phyloP scores from a whole-genome alignment of 2,329 filamentous ascomycete genomes.

The Penicillium sp. region DNA sequence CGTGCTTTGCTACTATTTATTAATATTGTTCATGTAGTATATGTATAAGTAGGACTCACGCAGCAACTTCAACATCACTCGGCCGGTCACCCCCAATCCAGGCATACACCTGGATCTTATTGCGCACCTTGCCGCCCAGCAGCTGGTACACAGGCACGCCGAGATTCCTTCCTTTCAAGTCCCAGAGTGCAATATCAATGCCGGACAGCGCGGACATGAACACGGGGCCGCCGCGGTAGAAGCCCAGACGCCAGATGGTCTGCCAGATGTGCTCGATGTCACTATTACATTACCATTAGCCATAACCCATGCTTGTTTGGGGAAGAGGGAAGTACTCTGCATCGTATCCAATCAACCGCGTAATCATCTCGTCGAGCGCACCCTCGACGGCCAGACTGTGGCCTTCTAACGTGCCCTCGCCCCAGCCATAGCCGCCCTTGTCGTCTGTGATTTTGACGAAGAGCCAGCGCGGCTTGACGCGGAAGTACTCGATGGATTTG shows the following conservation, averaged over 20 bases:
- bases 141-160: constrained; percentile 69
- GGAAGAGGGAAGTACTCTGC: constrained; percentile 55
- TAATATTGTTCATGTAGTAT: background rate
- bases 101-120: constrained; percentile 67
- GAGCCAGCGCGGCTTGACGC: constrained; percentile 70
- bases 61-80: constrained; percentile 57
- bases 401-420: constrained; percentile 69
- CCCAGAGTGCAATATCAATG: constrained; percentile 77
- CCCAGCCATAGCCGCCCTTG: constrained; percentile 64
- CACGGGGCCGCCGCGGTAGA: constrained; percentile 74
- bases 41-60: background rate
- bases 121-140: constrained; percentile 67
- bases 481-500: constrained; percentile 66
- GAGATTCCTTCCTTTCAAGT: constrained; percentile 64
- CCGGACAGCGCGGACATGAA: constrained; percentile 76
- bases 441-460: constrained; percentile 74
- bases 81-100: constrained; percentile 77
- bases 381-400: constrained; percentile 72
- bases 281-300: constrained; percentile 38
- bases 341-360: constrained; percentile 62
- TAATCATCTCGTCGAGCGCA: constrained; percentile 63
- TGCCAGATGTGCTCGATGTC: constrained; percentile 82
- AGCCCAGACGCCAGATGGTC: constrained; percentile 64
- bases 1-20: constrained; percentile 42
- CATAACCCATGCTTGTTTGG: no score